Evolutionary conservation across 169 alveolate species (phyloP).

Genomic region (Amoebophrya sp.): DNA sequence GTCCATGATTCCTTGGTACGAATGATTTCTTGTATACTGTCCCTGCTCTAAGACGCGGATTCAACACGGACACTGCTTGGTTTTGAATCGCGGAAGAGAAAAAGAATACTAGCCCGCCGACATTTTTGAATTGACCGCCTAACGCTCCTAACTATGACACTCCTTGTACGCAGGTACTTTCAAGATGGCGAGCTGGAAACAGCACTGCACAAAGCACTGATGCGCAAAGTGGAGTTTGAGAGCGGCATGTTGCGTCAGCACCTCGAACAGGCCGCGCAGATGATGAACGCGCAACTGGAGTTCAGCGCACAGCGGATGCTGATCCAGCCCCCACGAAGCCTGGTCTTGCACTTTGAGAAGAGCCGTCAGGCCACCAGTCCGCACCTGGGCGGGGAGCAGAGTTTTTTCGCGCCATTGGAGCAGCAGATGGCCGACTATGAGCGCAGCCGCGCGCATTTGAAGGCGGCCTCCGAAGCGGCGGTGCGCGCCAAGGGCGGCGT

Average conservation of each 20-base stretch:
- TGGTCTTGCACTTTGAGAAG: neutral
- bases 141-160: too few species aligned
- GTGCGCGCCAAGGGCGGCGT: neutral
- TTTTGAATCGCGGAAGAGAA: too few species aligned
- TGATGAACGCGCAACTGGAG: neutral
- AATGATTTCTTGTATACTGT: too few species aligned
- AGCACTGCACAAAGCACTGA: neutral
- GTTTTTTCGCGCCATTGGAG: slow-evolving; percentile 13
- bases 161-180: neutral
- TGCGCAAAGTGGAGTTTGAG: neutral
- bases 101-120: too few species aligned
- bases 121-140: too few species aligned
- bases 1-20: too few species aligned
- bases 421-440: neutral
- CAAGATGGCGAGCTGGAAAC: neutral
- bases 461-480: neutral
- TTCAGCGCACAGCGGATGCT: neutral
- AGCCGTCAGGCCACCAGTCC: neutral
- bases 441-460: neutral
- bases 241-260: neutral
- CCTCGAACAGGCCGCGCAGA: neutral
- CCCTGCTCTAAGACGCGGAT: too few species aligned
- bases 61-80: too few species aligned
- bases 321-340: neutral
- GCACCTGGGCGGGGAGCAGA: neutral